These are phyloP conservation scores for Echinochloa phyllopogon DNA, from an alignment of 176 grass and related monocot genomes.

Conservation along the genomic window DNA sequence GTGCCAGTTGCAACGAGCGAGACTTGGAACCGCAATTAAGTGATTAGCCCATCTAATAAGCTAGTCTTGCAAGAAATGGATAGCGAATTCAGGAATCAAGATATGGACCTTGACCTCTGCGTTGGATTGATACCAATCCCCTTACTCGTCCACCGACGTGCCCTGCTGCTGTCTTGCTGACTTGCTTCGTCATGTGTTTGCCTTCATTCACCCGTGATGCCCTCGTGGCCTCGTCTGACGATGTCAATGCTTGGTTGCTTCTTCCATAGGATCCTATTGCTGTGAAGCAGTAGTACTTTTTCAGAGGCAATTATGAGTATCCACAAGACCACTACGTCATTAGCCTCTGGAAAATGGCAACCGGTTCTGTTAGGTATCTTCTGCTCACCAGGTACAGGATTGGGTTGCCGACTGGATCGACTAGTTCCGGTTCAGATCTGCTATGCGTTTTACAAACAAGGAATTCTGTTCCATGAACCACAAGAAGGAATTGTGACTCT, in stretches of 20 bases:
- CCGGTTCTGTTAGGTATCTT: neutral
- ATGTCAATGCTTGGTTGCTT: neutral
- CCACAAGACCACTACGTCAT: neutral
- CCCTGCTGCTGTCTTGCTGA: neutral
- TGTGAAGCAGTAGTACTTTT: neutral
- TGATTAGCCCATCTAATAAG: neutral
- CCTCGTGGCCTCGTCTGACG: neutral
- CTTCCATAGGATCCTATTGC: neutral
- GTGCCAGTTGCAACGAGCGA: neutral
- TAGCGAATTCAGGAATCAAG: neutral
- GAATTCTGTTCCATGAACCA: neutral
- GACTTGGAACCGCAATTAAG: neutral
- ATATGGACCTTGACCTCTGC: neutral
- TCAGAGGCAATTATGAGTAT: neutral
- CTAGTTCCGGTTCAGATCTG: neutral
- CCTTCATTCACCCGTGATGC: neutral
- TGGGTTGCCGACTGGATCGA: neutral
- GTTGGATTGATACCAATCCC: constrained; percentile 10
- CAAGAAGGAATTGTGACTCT: neutral
- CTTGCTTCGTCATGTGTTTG: neutral
- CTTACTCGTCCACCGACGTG: constrained; percentile 12
- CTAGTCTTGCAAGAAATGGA: neutral
- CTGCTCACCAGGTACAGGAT: neutral
- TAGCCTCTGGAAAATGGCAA: neutral
- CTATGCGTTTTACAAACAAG: neutral